Evolutionary conservation across 495 filamentous ascomycete genomes (phyloP).

Genomic region (Talaromyces trachyspermus): DNA sequence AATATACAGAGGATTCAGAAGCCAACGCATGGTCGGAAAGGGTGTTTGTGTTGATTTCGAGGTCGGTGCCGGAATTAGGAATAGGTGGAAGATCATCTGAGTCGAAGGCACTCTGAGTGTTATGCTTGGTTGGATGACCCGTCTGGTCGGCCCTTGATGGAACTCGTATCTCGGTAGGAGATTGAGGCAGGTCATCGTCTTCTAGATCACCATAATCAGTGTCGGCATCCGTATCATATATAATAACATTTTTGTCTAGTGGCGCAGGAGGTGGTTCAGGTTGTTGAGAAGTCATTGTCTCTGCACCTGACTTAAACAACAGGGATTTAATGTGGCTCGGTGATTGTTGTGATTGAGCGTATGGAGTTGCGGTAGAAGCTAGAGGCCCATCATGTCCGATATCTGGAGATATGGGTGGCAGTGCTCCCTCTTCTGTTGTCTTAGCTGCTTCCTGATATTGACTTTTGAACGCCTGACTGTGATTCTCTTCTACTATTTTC

Average conservation of each 20-base stretch:
- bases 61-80: conserved; percentile 14
- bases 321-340: neutral
- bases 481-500: neutral
- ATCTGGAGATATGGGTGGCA: too few species aligned
- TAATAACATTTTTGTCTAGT: conserved; percentile 21
- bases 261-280: neutral
- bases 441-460: neutral
- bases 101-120: conserved; percentile 14
- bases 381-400: neutral
- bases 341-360: neutral
- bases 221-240: conserved; percentile 42
- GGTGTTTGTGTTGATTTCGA: conserved; percentile 8
- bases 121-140: neutral
- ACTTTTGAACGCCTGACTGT: neutral
- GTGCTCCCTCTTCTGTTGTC: neutral
- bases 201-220: conserved; percentile 28
- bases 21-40: conserved; percentile 23
- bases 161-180: neutral
- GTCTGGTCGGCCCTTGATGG: neutral
- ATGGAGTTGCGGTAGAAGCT: neutral
- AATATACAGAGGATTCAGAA: conserved; percentile 35
- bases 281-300: neutral
- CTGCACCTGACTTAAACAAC: neutral
- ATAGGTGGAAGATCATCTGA: conserved; percentile 32
- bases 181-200: conserved; percentile 7